Evolutionary conservation across 495 filamentous ascomycete species (phyloP).

Genomic region (Podospora pseudoanserina): DNA sequence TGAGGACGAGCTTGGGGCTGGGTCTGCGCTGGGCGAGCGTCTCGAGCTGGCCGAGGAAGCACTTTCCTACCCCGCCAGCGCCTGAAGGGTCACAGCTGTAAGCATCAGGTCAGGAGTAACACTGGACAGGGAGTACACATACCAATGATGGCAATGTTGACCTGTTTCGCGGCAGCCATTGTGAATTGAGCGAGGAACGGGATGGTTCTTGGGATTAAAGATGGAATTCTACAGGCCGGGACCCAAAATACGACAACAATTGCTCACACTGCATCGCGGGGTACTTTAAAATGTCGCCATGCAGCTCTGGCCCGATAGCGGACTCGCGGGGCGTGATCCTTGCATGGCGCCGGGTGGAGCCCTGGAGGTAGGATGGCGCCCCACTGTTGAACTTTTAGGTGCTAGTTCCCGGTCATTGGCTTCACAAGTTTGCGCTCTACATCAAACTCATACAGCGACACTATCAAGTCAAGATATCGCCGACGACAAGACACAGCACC

Average conservation of each 20-base stretch:
- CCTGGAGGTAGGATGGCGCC: constrained; percentile 1
- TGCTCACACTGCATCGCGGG: constrained; percentile 18
- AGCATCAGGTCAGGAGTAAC: not conserved
- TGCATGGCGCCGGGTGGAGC: not conserved
- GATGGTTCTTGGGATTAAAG: not conserved
- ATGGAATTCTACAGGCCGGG: constrained; percentile 1
- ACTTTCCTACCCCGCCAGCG: constrained; percentile 86
- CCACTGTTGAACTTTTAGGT: constrained; percentile 8
- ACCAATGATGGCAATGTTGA: constrained; percentile 37
- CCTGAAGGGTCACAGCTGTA: constrained; percentile 50
- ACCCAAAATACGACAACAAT: not conserved
- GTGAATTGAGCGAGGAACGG: not conserved
- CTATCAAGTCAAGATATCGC: not conserved
- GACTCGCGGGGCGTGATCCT: constrained; percentile 4
- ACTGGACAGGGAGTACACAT: constrained; percentile 3
- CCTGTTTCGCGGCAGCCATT: constrained; percentile 30
- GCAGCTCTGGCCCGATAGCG: constrained; percentile 3
- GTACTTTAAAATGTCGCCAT: constrained; percentile 22
- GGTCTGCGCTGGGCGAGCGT: constrained; percentile 52
- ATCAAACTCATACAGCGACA: not conserved
- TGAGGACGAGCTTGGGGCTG: constrained; percentile 60
- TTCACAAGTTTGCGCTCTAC: not conserved
- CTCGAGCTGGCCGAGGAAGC: constrained; percentile 79
- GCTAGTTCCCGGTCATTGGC: constrained; percentile 1
- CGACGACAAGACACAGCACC: not conserved